Percentiles rank a stretch among this genome's conserved stretches.
Evolutionary conservation across 2,329 filamentous ascomycete species (phyloP).

Genomic region (Talaromyces rugulosus): DNA sequence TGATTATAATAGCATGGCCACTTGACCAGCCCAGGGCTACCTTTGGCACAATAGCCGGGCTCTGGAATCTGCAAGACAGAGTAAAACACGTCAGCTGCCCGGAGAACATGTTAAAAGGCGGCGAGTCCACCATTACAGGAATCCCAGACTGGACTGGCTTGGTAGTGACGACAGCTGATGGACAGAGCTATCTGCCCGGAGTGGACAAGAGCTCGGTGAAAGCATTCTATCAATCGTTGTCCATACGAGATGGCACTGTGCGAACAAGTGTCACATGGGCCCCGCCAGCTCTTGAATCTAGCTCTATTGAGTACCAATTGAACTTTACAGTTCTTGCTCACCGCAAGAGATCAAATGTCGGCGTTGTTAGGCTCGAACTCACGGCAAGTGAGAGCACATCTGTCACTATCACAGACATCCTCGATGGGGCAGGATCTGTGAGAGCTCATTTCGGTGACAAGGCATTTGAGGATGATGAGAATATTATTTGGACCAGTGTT

Average conservation of each 20-base stretch:
- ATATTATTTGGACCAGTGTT: slow-evolving; percentile 13
- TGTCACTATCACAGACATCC: slow-evolving; percentile 6
- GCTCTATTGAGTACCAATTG: slow-evolving; percentile 2
- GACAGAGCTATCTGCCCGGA: slow-evolving; percentile 7
- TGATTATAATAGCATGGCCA: slow-evolving; percentile 10
- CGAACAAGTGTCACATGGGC: slow-evolving; percentile 10
- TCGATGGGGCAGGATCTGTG: slow-evolving; percentile 12
- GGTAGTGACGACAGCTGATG: slow-evolving; percentile 5
- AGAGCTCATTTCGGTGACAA: slow-evolving; percentile 9
- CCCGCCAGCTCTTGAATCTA: background rate
- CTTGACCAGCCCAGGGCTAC: slow-evolving; percentile 13
- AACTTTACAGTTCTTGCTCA: slow-evolving; percentile 13
- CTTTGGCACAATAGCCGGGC: slow-evolving; percentile 11
- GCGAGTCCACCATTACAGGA: slow-evolving; percentile 13
- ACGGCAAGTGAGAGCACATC: background rate
- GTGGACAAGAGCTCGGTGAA: slow-evolving; percentile 7
- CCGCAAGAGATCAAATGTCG: slow-evolving; percentile 8
- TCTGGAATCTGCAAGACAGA: slow-evolving; percentile 10
- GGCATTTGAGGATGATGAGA: background rate
- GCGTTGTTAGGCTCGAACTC: slow-evolving; percentile 9
- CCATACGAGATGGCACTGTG: slow-evolving; percentile 10
- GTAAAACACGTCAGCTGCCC: slow-evolving; percentile 8
- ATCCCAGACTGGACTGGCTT: slow-evolving; percentile 14
- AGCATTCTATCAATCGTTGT: slow-evolving; percentile 10
- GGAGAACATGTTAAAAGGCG: slow-evolving; percentile 9